phyloP scores from a whole-genome alignment of 176 grass and related monocot species.

The Carex pumila region DNA sequence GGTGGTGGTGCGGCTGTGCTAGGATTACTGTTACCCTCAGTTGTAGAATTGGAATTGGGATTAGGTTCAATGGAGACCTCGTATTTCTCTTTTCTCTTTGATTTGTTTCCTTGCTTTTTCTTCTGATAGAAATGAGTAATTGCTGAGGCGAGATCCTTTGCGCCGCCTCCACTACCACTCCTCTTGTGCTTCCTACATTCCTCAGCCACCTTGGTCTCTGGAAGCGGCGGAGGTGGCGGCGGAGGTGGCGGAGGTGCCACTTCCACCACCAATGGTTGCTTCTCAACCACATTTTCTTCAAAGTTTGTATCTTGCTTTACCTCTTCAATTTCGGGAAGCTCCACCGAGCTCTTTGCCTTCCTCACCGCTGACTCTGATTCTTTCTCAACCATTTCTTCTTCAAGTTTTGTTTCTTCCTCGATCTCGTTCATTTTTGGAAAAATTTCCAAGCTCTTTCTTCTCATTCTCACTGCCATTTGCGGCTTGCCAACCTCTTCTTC shows the following conservation, averaged over 20 bases:
- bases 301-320: conserved; percentile 19
- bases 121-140: conserved; percentile 85
- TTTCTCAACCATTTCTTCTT: background rate
- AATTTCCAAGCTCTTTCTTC: conserved; percentile 14
- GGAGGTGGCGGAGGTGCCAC: conserved; percentile 39
- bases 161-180: conserved; percentile 60
- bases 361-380: background rate
- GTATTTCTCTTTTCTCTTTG: conserved; percentile 38
- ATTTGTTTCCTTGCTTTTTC: conserved; percentile 71
- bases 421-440: conserved; percentile 9
- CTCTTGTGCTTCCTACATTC: conserved; percentile 62
- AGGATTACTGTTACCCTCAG: conserved; percentile 8
- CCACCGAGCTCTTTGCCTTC: conserved; percentile 11
- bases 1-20: background rate
- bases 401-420: conserved; percentile 11
- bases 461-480: background rate
- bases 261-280: background rate
- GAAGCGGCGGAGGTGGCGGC: conserved; percentile 34
- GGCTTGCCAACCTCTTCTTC: background rate
- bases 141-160: conserved; percentile 80
- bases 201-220: conserved; percentile 6
- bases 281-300: conserved; percentile 24
- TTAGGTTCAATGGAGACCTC: conserved; percentile 29
- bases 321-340: conserved; percentile 16
- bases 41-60: conserved; percentile 28